phyloP scores from a whole-genome alignment of 768 basidiomycete genomes.

The Mycena sanguinolenta region DNA sequence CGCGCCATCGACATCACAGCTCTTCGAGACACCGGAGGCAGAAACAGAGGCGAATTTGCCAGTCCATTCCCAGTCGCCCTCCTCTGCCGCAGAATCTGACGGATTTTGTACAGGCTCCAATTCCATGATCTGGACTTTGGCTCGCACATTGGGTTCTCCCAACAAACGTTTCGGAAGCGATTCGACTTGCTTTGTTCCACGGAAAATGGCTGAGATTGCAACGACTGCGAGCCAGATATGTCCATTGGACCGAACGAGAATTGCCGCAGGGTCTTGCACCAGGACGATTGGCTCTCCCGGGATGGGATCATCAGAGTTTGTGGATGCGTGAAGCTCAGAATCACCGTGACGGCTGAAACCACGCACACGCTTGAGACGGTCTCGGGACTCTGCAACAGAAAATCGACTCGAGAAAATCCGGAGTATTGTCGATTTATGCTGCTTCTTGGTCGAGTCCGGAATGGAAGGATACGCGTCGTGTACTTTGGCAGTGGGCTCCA shows the following conservation, averaged over 20 bases:
- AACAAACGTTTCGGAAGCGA: background rate
- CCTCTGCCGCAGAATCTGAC: background rate
- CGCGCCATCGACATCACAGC: no score
- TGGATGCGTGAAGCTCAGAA: background rate
- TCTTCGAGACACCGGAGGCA: no score
- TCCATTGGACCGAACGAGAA: constrained; percentile 11
- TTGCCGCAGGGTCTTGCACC: background rate
- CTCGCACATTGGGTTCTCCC: constrained; percentile 6
- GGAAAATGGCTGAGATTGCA: background rate
- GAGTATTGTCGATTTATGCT: constrained; percentile 19
- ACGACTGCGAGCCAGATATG: constrained; percentile 9
- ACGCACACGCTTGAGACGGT: constrained; percentile 15
- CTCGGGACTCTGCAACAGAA: constrained; percentile 4
- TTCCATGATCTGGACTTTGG: no score
- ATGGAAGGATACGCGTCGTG: background rate
- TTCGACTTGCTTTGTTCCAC: background rate
- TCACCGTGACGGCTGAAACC: background rate
- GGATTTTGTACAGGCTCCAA: background rate
- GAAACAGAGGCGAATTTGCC: no score
- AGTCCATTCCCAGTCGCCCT: constrained; percentile 11
- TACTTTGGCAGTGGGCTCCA: background rate
- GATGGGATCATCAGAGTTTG: background rate
- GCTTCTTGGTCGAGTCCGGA: background rate
- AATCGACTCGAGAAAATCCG: constrained; percentile 21
- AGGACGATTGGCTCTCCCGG: constrained; percentile 3